Conservation (phyloP, 805 yeast genomes). For the Kodamaea sagamina region DNA sequence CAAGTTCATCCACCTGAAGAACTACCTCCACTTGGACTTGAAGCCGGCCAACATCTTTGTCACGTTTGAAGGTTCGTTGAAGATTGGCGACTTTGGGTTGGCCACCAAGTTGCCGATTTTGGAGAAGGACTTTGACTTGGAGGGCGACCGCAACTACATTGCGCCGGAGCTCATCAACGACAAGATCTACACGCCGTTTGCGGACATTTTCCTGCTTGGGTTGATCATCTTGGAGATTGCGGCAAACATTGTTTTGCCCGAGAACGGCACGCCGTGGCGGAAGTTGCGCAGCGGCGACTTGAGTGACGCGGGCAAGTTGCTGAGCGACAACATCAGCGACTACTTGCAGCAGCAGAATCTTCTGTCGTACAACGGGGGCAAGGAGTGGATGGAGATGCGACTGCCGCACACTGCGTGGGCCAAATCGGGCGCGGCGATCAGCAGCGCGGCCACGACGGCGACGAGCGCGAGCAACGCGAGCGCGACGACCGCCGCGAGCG, state of each 20-base stretch:
- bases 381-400: slow-evolving; percentile 31
- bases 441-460: slow-evolving; percentile 3
- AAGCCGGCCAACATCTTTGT: slow-evolving; percentile 95
- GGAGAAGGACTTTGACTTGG: slow-evolving; percentile 75
- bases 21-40: slow-evolving; percentile 81
- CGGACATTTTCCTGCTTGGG: slow-evolving; percentile 94
- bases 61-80: slow-evolving; percentile 90
- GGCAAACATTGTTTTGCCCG: slow-evolving; percentile 92
- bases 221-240: slow-evolving; percentile 93
- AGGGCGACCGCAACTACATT: slow-evolving; percentile 96
- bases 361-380: too few species aligned
- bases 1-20: slow-evolving; percentile 71
- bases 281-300: slow-evolving; percentile 92
- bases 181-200: slow-evolving; percentile 84
- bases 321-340: slow-evolving; percentile 50
- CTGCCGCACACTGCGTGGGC: slow-evolving; percentile 23
- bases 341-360: slow-evolving; percentile 38
- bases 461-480: slow-evolving; percentile 2
- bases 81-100: slow-evolving; percentile 96
- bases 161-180: slow-evolving; percentile 92
- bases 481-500: slow-evolving; percentile 3
- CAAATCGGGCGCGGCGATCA: neutral
- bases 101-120: slow-evolving; percentile 77
- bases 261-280: slow-evolving; percentile 96
- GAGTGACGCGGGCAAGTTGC: slow-evolving; percentile 88